Conservation (phyloP, 2,329 filamentous ascomycete species). For the Colletotrichum sp. region DNA sequence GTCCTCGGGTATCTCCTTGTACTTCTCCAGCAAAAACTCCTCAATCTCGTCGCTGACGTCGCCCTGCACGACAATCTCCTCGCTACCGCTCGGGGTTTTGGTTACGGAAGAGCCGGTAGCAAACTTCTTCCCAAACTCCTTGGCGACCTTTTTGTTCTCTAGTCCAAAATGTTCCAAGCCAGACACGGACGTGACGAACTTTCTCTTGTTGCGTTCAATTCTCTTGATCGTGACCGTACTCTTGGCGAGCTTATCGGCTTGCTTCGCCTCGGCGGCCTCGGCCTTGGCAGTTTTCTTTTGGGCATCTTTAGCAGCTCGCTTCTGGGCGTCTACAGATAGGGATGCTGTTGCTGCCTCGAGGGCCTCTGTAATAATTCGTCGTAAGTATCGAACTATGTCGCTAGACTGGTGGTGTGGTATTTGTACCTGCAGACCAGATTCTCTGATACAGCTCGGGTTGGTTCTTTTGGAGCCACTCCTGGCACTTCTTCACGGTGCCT, state of each 20-base stretch:
- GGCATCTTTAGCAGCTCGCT: slow-evolving; percentile 94
- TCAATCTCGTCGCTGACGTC: slow-evolving; percentile 94
- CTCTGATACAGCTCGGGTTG: slow-evolving; percentile 75
- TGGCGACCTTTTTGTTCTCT: slow-evolving; percentile 93
- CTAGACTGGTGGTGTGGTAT: not conserved
- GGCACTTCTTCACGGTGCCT: slow-evolving; percentile 94
- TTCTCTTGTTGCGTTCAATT: slow-evolving; percentile 97
- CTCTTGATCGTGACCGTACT: slow-evolving; percentile 91
- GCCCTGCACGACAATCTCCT: slow-evolving; percentile 98
- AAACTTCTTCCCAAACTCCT: slow-evolving; percentile 98
- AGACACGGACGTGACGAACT: slow-evolving; percentile 91
- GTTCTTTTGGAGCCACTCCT: slow-evolving; percentile 87
- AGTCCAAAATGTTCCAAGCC: slow-evolving; percentile 90
- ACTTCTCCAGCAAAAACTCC: slow-evolving; percentile 88
- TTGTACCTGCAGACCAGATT: slow-evolving; percentile 85
- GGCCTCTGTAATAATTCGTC: slow-evolving; percentile 62
- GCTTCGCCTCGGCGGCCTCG: slow-evolving; percentile 82
- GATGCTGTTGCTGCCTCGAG: slow-evolving; percentile 83
- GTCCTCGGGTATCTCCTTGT: slow-evolving; percentile 89
- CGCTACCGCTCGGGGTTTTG: slow-evolving; percentile 82
- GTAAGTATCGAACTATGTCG: not conserved
- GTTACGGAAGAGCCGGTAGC: slow-evolving; percentile 93
- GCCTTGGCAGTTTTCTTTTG: slow-evolving; percentile 97
- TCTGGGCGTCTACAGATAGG: slow-evolving; percentile 88
- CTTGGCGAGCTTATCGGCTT: slow-evolving; percentile 80